Evolutionary conservation across 352 stramenopile species (phyloP).

Genomic region (Plasmopara muralis): DNA sequence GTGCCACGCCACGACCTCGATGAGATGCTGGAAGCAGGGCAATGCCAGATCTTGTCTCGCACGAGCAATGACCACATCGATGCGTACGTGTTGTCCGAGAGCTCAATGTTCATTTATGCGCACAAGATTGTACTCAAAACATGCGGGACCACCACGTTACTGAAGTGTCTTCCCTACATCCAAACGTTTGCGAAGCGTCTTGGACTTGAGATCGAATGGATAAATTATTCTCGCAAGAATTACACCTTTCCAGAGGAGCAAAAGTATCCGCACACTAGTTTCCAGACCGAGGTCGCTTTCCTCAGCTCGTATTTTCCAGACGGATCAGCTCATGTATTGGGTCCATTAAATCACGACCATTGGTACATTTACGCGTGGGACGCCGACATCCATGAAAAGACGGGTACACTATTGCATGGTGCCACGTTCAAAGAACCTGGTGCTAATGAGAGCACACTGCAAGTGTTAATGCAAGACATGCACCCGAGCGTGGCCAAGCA

Average conservation of each 20-base stretch:
- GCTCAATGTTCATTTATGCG: conserved; percentile 98
- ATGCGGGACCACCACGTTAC: conserved; percentile 98
- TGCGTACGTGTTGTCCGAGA: conserved; percentile 94
- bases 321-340: conserved; percentile 80
- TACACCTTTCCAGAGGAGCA: conserved; percentile 98
- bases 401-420: conserved; percentile 11
- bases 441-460: conserved; percentile 62
- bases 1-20: conserved; percentile 88
- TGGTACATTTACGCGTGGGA: conserved; percentile 98
- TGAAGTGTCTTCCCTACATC: conserved; percentile 88
- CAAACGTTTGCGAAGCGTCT: conserved; percentile 77
- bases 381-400: conserved; percentile 78
- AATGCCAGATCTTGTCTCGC: conserved; percentile 96
- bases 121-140: conserved; percentile 99
- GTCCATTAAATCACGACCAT: conserved; percentile 96
- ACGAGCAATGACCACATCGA: conserved; percentile 96
- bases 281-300: conserved; percentile 96
- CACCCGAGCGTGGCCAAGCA: conserved; percentile 69
- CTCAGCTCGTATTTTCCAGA: conserved; percentile 87
- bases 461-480: conserved; percentile 87
- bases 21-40: conserved; percentile 90
- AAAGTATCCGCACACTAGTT: conserved; percentile 94
- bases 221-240: conserved; percentile 99
- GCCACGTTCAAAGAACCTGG: conserved; percentile 12
- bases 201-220: conserved; percentile 96